phyloP scores from a whole-genome alignment of 306 rosid genomes.

The Abrus precatorius region DNA sequence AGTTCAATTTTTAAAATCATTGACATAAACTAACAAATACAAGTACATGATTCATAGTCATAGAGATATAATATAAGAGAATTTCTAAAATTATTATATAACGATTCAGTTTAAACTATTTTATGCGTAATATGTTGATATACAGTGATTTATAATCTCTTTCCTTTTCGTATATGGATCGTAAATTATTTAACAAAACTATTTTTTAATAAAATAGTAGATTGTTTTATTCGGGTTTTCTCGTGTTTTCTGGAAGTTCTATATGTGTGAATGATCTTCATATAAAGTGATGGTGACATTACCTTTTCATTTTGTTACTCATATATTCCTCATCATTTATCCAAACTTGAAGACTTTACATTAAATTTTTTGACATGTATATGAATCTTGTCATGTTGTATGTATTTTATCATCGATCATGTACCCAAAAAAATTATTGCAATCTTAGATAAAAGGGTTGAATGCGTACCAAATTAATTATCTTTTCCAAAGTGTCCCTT shows the following conservation, averaged over 20 bases:
- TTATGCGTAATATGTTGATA: too few species aligned
- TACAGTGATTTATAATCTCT: too few species aligned
- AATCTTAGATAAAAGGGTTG: constrained; percentile 26
- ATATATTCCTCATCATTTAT: constrained; percentile 2
- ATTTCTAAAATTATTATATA: too few species aligned
- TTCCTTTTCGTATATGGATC: too few species aligned
- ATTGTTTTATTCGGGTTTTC: too few species aligned
- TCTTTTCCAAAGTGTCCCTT: constrained; percentile 18
- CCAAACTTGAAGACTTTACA: background rate
- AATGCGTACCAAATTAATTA: constrained; percentile 41
- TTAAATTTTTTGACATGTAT: constrained; percentile 33
- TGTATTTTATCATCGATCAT: constrained; percentile 9
- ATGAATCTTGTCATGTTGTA: background rate
- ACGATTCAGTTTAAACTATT: too few species aligned
- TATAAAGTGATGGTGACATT: background rate
- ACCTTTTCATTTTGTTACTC: background rate
- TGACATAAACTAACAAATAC: background rate
- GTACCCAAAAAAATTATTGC: background rate
- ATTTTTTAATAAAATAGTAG: too few species aligned
- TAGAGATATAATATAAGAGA: too few species aligned
- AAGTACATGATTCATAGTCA: background rate
- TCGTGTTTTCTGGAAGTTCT: too few species aligned
- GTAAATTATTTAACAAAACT: too few species aligned
- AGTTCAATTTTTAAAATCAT: background rate
- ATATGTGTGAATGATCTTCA: background rate